phyloP scores from a whole-genome alignment of 257 asterid species.

The Gentiana straminea region DNA sequence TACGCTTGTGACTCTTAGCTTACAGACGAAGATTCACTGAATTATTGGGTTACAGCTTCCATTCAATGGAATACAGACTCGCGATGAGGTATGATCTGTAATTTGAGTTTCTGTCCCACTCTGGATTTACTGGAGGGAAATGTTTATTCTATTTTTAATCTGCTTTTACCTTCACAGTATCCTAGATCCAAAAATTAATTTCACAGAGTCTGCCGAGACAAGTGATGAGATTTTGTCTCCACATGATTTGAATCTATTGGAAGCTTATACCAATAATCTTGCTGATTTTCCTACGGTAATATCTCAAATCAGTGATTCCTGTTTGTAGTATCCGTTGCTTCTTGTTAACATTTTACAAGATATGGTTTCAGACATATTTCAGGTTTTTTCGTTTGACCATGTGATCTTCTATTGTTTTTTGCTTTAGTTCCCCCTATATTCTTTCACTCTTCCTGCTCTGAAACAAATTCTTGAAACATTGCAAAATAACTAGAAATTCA shows the following conservation, averaged over 20 bases:
- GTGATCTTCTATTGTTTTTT: too few species aligned
- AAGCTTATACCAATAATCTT: slow-evolving; percentile 67
- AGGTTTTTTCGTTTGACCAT: too few species aligned
- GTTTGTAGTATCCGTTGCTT: neutral
- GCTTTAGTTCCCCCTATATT: too few species aligned
- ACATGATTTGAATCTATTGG: slow-evolving; percentile 54
- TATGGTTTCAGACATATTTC: too few species aligned
- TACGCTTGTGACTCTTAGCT: slow-evolving; percentile 25
- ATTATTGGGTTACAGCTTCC: slow-evolving; percentile 41
- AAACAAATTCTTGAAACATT: too few species aligned
- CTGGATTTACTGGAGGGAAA: too few species aligned
- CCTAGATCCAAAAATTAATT: slow-evolving; percentile 30
- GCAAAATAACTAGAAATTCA: too few species aligned
- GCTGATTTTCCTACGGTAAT: slow-evolving; percentile 57
- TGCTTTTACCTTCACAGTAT: slow-evolving; percentile 37
- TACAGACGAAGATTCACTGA: slow-evolving; percentile 52
- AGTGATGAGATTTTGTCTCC: slow-evolving; percentile 37
- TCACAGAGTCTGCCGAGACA: slow-evolving; percentile 35
- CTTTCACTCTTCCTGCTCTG: too few species aligned
- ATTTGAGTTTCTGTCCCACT: slow-evolving; percentile 1
- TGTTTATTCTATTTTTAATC: too few species aligned
- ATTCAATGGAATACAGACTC: slow-evolving; percentile 86
- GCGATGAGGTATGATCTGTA: slow-evolving; percentile 65
- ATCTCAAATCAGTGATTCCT: neutral
- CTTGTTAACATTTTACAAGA: too few species aligned